Evolutionary conservation across 352 stramenopile species (phyloP).

Genomic region (Pythium coloratum): DNA sequence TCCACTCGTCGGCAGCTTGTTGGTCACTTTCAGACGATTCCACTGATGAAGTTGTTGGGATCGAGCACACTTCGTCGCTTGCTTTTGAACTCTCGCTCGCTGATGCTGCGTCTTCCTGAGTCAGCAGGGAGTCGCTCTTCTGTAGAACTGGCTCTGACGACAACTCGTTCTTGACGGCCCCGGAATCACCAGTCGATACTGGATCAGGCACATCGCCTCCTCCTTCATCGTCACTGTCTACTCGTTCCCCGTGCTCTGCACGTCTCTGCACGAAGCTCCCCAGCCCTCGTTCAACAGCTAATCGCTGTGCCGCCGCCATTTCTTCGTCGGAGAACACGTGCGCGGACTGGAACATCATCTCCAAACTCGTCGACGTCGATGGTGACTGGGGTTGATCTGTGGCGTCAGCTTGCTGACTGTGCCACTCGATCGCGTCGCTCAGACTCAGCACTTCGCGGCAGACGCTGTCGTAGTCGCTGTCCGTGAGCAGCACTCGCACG

Average conservation of each 20-base stretch:
- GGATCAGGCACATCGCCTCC: neutral
- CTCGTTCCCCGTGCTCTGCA: neutral
- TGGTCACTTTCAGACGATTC: too few species aligned
- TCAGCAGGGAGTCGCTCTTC: too few species aligned
- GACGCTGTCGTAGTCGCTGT: slow-evolving; percentile 22
- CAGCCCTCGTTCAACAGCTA: neutral
- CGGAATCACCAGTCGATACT: neutral
- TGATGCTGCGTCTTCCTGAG: neutral
- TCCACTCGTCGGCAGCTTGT: too few species aligned
- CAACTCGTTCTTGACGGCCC: neutral
- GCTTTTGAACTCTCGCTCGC: too few species aligned
- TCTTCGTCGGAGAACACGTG: slow-evolving; percentile 18
- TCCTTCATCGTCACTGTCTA: too few species aligned
- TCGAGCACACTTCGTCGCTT: too few species aligned
- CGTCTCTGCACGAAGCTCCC: neutral
- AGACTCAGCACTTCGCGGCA: slow-evolving; percentile 15
- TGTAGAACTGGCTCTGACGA: neutral
- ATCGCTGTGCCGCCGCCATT: slow-evolving; percentile 1
- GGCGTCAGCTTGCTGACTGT: neutral
- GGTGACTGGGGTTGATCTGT: neutral
- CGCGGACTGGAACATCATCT: slow-evolving; percentile 10
- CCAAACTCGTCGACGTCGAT: neutral
- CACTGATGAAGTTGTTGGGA: too few species aligned
- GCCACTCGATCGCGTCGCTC: slow-evolving; percentile 16
- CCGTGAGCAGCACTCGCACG: slow-evolving; percentile 14